Base-by-base conservation (phyloP, 1,284 basidiomycete genomes). In the Mrakiaceae sp. region DNA sequence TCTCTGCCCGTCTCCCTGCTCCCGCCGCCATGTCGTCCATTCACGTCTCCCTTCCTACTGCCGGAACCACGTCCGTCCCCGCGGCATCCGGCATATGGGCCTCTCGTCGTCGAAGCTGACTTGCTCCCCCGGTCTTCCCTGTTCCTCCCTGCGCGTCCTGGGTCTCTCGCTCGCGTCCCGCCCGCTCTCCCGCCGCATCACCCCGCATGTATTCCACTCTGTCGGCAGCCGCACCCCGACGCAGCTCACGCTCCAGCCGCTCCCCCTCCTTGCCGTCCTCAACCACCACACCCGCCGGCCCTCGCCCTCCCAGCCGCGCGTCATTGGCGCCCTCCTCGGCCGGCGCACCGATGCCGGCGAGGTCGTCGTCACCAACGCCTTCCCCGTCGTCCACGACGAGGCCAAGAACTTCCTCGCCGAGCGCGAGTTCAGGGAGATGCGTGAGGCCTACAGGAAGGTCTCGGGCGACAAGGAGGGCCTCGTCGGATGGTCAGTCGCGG, bases 401-500 rank as follows among this genome's bases (percentile, higher is more conserved):
- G 90, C 7, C 88, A 97, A 68, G 94, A 98, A 76, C 90, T 93
- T 84, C 93, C 96, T 67, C 95, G 97, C 78, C 92, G 65, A 96
- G 76, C 85, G 87, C 69, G 85, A 86, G 62, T 92, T 98, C 88
- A 88, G 88, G 72, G 93, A 97, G 68, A 81, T 98, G 64, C 87
- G 77, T 51, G 69, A 69, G 64, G 60, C 52, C 47, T 58, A 51
- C 44, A 59, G 62, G 43, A 64, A 68, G 62, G 63, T 60, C 54
- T 64, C 52, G 63, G 75, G 75, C n/a, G 72, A 72, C 60, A 75
- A 75, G 69, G 77, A 78, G 72, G 68, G 69, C 46, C 72, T 78
- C 54, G 74, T 78, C 53, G 77, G 77, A 69, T 78, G 77, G 77
- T 75, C 56, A 68, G 72, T 87, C 64, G 84, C 84, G 2, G 84